These are phyloP conservation scores for Xerocomellus amylosporus DNA, from an alignment of 768 basidiomycete species.

Conservation along the genomic window DNA sequence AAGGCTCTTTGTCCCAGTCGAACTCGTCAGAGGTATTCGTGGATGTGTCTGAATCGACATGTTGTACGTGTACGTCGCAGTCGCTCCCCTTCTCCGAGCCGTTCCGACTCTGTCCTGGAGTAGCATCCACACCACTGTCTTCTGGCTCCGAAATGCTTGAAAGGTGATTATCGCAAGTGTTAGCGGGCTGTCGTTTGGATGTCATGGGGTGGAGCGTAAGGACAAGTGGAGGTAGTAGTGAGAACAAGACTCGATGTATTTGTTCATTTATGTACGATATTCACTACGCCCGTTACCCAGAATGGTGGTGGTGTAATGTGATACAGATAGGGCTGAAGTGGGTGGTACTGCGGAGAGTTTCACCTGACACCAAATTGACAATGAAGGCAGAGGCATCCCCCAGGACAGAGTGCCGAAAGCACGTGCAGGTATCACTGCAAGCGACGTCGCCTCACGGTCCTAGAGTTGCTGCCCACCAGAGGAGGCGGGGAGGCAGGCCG, in stretches of 20 bases:
- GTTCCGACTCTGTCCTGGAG: slow-evolving; percentile 2
- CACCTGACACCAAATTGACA: neutral
- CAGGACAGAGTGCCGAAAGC: neutral
- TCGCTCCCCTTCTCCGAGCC: slow-evolving; percentile 8
- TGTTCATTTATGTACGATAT: slow-evolving; percentile 1
- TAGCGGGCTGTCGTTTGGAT: slow-evolving; percentile 8
- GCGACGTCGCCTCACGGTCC: slow-evolving; percentile 13
- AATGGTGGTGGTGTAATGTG: neutral
- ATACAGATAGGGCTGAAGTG: neutral
- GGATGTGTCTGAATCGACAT: slow-evolving; percentile 36
- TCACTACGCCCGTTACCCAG: neutral
- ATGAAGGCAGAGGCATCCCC: neutral
- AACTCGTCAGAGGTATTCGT: slow-evolving; percentile 70
- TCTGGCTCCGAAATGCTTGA: slow-evolving; percentile 10
- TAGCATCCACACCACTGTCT: neutral
- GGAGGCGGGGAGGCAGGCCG: slow-evolving; percentile 11
- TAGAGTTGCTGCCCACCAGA: neutral
- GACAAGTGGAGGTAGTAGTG: neutral
- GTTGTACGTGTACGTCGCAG: slow-evolving; percentile 3
- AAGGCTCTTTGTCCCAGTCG: slow-evolving; percentile 63
- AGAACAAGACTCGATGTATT: neutral
- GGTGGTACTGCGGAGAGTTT: neutral
- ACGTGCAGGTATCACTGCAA: slow-evolving; percentile 1
- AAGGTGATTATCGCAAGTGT: slow-evolving; percentile 1
- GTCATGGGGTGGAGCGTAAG: slow-evolving; percentile 16